Base-by-base conservation (phyloP, 805 yeast genomes). In the Ogataea saltuana region DNA sequence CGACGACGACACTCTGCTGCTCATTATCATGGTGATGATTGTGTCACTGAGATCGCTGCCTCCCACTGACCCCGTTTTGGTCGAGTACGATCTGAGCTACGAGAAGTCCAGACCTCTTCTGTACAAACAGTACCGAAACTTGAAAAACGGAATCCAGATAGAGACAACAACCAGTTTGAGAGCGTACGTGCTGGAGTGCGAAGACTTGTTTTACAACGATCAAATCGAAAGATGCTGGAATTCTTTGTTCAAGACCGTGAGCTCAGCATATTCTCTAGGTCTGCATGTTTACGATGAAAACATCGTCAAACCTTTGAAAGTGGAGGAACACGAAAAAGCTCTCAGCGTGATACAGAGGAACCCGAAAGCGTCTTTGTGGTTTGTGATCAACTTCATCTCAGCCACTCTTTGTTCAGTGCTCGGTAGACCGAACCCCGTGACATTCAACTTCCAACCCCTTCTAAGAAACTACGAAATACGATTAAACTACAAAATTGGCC, bases 361-460 rank as follows among this genome's bases (percentile, higher is more conserved):
- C 39, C 69, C 65, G 16, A 64, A 74, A 40, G 66, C 73, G 13
- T 68, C 76, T 33, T 64, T 74, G 5, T 76, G 80, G 79, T 72
- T 74, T 44, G 75, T 75, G 2, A 64, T 76, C 41, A 71, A 73
- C 48, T 68, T 71, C 45, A 60, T 73, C 19, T 63, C 72, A n/a
- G 74, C 77, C 2, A 75, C 74, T 26, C 51, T 74, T 15, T 75
- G 80, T 51, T 72, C 79, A 0, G 71, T 75, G 12, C 60, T 75
- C 19, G 80, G 81, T 7, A 62, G 81, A 48, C 81, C 81, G 3
- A 76, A 75, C 48, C 81, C 81, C 1, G 75, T 76, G 8, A 70
- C 78, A 1, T 64, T 64, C 47, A 60, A 58, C 16, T 64, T 61
- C 43, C 66, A 62, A 44, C 67, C 69, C 1, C 48, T 64, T 39